Evolutionary conservation across 1,284 basidiomycete species (phyloP), one percentile per base, ranked within the genome.

Genomic region (Trametes versicolor): DNA sequence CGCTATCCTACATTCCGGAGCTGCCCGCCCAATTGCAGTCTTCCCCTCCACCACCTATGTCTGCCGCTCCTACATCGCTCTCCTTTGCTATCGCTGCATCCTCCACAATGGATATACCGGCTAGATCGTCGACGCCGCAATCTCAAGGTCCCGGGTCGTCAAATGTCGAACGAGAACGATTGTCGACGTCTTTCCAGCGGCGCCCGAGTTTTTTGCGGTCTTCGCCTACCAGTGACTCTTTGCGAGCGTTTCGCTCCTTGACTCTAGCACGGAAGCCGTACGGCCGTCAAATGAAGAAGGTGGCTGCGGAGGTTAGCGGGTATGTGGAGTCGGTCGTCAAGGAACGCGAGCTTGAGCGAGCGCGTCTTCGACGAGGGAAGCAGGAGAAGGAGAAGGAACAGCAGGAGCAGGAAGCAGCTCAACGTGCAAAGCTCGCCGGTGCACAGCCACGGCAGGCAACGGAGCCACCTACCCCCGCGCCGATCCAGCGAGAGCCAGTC

Each of bases 261-360:
- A 73, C 74, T 21, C 70, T 70, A 34, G 59, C 66, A 0, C 62
- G 62, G 41, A 71, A 62, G 55, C 67, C 71, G n/a, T 69, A 70
- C 49, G 58, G 68, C 43, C 70, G 78, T 49, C 80, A 83, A 52
- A 71, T 87, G 7, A 76, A 78, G 17, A 77, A 74, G 2, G 82
- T 87, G 6, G 88, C 88, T 0, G 71, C 76, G 2, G 87, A 90
- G 72, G 84, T 90, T 15, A 85, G 86, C 27, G 80, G 79, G 1
- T 93, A 89, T 71, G 89, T 93, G 2, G 91, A 93, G 64, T 84
- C 85, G 6, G 84, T 93, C 2, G 87, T 87, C 1, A 85, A 85
- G 64, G 91, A 93, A 67, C 80, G 92, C 8, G 91, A 93, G 64
- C 81, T 81, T 58, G 92, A 93, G 73, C 81, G 91, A 4, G 92